Percentiles rank a stretch among this genome's conserved stretches.
Evolutionary conservation across 257 asterid species (phyloP).

Genomic region (Petrea volubilis): DNA sequence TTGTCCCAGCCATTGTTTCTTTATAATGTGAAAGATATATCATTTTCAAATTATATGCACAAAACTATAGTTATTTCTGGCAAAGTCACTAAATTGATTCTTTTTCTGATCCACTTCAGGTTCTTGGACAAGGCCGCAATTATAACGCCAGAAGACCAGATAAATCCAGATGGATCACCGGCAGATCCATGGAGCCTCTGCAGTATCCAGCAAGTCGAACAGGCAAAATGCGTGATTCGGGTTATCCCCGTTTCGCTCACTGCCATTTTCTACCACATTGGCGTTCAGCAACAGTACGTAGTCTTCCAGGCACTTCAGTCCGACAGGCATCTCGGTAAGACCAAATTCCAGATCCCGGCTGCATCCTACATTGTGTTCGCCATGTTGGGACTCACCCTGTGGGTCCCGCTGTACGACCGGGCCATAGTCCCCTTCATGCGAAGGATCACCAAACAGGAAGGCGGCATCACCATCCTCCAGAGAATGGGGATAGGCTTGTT

Average conservation of each 20-base stretch:
- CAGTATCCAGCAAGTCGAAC: constrained; percentile 71
- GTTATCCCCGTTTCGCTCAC: constrained; percentile 68
- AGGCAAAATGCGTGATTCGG: constrained; percentile 59
- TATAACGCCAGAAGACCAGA: constrained; percentile 41
- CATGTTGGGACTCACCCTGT: constrained; percentile 58
- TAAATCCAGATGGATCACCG: constrained; percentile 53
- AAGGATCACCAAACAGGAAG: constrained; percentile 39
- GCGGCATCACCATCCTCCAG: constrained; percentile 70
- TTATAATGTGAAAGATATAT: too few species aligned
- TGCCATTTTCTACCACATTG: constrained; percentile 55
- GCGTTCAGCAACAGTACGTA: constrained; percentile 56
- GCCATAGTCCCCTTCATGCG: constrained; percentile 43
- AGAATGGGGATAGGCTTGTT: constrained; percentile 65
- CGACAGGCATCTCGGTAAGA: constrained; percentile 52
- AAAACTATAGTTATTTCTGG: too few species aligned
- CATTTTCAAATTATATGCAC: too few species aligned
- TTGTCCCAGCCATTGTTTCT: too few species aligned
- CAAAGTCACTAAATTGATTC: too few species aligned
- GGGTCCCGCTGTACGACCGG: constrained; percentile 68
- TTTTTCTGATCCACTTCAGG: constrained; percentile 30
- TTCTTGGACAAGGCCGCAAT: constrained; percentile 78
- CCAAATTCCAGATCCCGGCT: constrained; percentile 64
- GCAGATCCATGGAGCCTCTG: constrained; percentile 65
- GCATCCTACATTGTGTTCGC: constrained; percentile 67
- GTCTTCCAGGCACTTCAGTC: constrained; percentile 83